Conservation (phyloP, 1,139 yeast genomes). For the Kurtzmaniella quercitrusa region DNA sequence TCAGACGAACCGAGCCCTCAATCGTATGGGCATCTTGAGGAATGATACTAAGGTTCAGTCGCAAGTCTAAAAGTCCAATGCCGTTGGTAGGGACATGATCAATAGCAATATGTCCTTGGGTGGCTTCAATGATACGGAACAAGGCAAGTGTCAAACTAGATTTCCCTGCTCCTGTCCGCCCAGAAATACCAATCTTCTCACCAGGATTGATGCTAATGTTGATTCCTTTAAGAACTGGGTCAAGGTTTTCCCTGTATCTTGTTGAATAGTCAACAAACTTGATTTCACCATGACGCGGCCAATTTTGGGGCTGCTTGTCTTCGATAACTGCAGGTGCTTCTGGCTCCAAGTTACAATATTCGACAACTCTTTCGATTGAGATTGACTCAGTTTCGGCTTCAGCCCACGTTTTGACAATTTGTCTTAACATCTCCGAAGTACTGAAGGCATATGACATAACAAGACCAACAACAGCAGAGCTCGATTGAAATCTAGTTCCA, state of each 20-base stretch:
- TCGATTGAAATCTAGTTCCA: conserved; percentile 17
- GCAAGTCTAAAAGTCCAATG: conserved; percentile 31
- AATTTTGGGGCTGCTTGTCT: conserved; percentile 22
- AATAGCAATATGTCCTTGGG: conserved; percentile 27
- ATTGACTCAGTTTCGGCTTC: conserved; percentile 32
- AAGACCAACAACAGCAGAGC: conserved; percentile 34
- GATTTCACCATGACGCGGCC: conserved; percentile 32
- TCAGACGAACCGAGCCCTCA: conserved; percentile 32
- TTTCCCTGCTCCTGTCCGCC: conserved; percentile 42
- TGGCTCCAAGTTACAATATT: conserved; percentile 28
- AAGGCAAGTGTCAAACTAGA: conserved; percentile 35
- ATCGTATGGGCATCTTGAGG: conserved; percentile 38
- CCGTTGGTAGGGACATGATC: conserved; percentile 27
- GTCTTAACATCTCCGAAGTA: conserved; percentile 27
- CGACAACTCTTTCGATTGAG: conserved; percentile 32
- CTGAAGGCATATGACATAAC: conserved; percentile 33
- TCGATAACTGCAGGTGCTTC: conserved; percentile 31
- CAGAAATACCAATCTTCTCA: conserved; percentile 39
- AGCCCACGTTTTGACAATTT: conserved; percentile 31
- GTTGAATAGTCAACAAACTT: conserved; percentile 28
- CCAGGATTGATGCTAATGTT: conserved; percentile 23
- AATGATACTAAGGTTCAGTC: conserved; percentile 31
- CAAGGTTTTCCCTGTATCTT: conserved; percentile 32
- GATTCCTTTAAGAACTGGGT: conserved; percentile 30
- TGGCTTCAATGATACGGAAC: conserved; percentile 35